Base-by-base conservation (phyloP, 2,329 filamentous ascomycete species). In the Sodiomyces alkalinus region DNA sequence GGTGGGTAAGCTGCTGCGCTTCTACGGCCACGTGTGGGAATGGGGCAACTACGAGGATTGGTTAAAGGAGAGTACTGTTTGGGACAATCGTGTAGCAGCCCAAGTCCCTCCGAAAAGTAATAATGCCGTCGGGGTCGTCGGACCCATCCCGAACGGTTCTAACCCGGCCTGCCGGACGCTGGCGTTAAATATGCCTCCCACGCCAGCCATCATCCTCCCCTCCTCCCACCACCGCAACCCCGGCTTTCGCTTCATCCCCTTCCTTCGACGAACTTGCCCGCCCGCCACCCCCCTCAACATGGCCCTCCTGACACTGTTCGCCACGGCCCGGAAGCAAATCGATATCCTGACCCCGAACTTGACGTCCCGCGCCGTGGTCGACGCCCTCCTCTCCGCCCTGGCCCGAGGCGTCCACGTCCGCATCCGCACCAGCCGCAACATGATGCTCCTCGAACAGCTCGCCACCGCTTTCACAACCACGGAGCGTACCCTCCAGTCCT, bases 401-500 rank as follows among this genome's bases (percentile, higher is more conserved):
- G 39, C 52, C 4, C 64, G 79, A 1, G 79, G 80, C 2, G 66
- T 90, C 8, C 51, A 77, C 30, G 69, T 92, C 2, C 58, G 58
- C 6, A 64, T 86, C 23, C 57, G 79, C 6, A 83, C 79, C 0
- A 75, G 72, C 38, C 63, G 64, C 33, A 57, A 59, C 10, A 73
- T 86, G 60, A 86, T 85, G 80, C 45, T 80, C 11, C 52, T 81
- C 17, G 82, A 92, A 52, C 82, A 92, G 47, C 56, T 90, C n/a
- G 57, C 82, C 15, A 90, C 81, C 0, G 74, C 80, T 0, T 77
- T 77, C 0, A 85, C 76, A 0, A 81, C 75, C 0, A 87, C 81
- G 0, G 60, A 68, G 1, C 58, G 68, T 36, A 80, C 75, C 35
- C 43, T 90, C 4, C 58, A 53, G 17, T 61, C 55, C 25, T 56